Evolutionary conservation across 768 basidiomycete species (phyloP).

Genomic region (Plicaturopsis crispa): DNA sequence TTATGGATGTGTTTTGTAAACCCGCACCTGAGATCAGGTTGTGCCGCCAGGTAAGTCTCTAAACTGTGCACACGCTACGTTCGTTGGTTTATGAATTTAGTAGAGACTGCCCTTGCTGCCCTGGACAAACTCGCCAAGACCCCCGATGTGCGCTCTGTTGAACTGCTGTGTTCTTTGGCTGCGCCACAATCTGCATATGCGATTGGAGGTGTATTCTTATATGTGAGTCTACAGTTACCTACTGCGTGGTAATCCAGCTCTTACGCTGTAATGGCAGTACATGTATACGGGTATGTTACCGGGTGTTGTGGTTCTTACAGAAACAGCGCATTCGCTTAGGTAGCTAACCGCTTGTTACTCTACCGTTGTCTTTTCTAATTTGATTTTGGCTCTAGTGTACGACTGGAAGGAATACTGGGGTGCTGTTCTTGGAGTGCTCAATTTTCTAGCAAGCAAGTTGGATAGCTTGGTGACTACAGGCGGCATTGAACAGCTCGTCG

Average conservation of each 20-base stretch:
- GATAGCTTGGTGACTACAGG: conserved; percentile 45
- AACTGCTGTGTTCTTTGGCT: conserved; percentile 67
- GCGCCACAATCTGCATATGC: conserved; percentile 62
- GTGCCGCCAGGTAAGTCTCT: conserved; percentile 50
- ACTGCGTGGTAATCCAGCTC: not conserved
- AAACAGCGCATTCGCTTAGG: conserved; percentile 46
- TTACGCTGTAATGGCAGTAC: conserved; percentile 27
- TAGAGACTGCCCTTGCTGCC: conserved; percentile 51
- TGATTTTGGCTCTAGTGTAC: conserved; percentile 36
- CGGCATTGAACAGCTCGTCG: conserved; percentile 42
- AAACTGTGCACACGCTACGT: no score
- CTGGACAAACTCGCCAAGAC: conserved; percentile 24
- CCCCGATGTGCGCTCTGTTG: conserved; percentile 50
- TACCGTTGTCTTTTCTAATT: conserved; percentile 2
- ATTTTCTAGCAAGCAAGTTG: conserved; percentile 47
- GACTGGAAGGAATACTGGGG: conserved; percentile 62
- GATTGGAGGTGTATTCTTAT: conserved; percentile 49
- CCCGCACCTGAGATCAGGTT: conserved; percentile 39
- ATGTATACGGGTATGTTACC: conserved; percentile 48
- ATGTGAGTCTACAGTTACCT: conserved; percentile 32
- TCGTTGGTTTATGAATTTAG: conserved; percentile 1
- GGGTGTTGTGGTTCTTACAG: conserved; percentile 51
- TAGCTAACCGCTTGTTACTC: conserved; percentile 18
- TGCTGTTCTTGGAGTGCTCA: conserved; percentile 44
- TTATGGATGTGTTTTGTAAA: conserved; percentile 38